A percentile compares a stretch with the other conserved stretches of the same genome.
Evolutionary conservation across 148 eudicot genomes (phyloP).

Genomic region (Vaccinium myrtillus): DNA sequence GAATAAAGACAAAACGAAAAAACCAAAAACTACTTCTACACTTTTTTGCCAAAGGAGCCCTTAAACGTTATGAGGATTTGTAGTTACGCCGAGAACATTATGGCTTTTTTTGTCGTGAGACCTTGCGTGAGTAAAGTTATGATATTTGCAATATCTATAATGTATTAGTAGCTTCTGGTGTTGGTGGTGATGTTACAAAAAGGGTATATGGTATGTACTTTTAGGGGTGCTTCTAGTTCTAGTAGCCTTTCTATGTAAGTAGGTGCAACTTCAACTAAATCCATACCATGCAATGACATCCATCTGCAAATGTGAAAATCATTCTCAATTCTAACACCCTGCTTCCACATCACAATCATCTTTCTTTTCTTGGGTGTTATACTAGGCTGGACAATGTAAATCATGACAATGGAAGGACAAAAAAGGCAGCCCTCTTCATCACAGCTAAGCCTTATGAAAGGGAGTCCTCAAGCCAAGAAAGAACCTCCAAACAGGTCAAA

Average conservation of each 20-base stretch:
- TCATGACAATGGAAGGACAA: neutral
- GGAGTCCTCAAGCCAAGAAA: constrained; percentile 1
- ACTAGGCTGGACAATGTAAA: neutral
- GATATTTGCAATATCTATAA: neutral
- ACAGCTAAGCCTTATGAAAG: neutral
- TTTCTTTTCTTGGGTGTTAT: neutral
- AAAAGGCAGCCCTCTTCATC: neutral
- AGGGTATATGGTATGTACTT: neutral
- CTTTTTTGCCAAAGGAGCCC: no score
- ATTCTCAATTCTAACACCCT: neutral
- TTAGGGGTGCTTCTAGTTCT: no score
- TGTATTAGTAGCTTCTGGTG: no score
- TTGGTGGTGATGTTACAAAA: neutral
- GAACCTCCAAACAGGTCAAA: constrained; percentile 5
- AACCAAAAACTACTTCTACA: no score
- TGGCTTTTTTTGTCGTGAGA: neutral
- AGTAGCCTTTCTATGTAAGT: neutral
- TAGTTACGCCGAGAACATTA: neutral
- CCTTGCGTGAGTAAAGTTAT: neutral
- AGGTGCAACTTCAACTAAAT: no score
- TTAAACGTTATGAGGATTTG: neutral
- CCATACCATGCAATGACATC: neutral
- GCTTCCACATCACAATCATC: neutral
- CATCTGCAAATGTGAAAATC: neutral
- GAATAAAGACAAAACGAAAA: no score